Conservation (phyloP, 495 filamentous ascomycete species). For the Aspergillus biplanus region DNA sequence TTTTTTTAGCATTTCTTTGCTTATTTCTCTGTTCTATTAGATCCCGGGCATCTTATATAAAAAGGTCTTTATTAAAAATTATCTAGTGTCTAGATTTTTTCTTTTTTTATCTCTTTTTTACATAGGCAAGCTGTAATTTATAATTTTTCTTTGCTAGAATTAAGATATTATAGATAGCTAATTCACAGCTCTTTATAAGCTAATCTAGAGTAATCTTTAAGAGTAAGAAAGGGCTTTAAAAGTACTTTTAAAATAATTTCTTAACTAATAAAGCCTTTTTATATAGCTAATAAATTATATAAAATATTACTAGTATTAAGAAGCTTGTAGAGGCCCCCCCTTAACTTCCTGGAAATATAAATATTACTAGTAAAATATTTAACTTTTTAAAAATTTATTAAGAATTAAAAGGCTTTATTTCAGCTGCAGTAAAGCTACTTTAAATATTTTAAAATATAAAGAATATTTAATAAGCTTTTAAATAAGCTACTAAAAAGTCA, state of each 20-base stretch:
- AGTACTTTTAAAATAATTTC: too few relatives aligned
- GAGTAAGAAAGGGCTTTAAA: too few relatives aligned
- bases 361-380: too few relatives aligned
- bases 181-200: too few relatives aligned
- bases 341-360: neutral
- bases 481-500: neutral
- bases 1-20: too few relatives aligned
- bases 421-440: neutral
- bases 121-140: neutral
- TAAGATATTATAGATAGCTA: too few relatives aligned
- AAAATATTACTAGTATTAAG: neutral
- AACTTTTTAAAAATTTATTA: too few relatives aligned
- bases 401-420: too few relatives aligned
- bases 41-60: too few relatives aligned
- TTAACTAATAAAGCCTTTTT: neutral
- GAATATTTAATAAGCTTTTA: neutral
- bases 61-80: neutral
- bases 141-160: too few relatives aligned
- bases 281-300: neutral
- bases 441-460: neutral
- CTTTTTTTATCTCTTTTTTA: neutral
- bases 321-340: neutral
- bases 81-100: neutral
- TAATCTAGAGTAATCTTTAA: too few relatives aligned
- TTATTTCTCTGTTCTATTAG: too few relatives aligned